Percentiles rank a stretch among this genome's conserved stretches.
Conservation (phyloP, 2,329 filamentous ascomycete genomes). For the Trichophyton rubrum region DNA sequence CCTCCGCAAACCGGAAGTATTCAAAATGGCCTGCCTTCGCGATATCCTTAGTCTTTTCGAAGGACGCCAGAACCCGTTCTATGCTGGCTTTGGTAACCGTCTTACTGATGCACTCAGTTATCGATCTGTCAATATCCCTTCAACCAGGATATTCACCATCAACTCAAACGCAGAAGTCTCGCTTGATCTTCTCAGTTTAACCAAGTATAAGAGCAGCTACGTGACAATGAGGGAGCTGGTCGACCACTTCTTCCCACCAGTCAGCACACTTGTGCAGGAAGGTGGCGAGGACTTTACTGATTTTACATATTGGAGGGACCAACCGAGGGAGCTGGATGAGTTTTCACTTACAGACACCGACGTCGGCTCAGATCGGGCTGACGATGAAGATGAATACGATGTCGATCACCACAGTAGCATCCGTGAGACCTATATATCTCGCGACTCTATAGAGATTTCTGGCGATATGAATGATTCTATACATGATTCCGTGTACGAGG, state of each 20-base stretch:
- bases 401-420: slow-evolving; percentile 34
- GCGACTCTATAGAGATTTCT: slow-evolving; percentile 37
- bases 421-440: slow-evolving; percentile 43
- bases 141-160: slow-evolving; percentile 93
- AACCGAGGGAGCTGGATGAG: slow-evolving; percentile 69
- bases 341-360: slow-evolving; percentile 73
- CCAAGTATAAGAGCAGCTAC: slow-evolving; percentile 93
- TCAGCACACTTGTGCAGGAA: slow-evolving; percentile 71
- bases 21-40: slow-evolving; percentile 96
- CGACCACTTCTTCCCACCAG: slow-evolving; percentile 94
- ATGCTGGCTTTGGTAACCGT: slow-evolving; percentile 92
- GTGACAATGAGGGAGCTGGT: slow-evolving; percentile 95
- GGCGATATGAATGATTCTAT: slow-evolving; percentile 33
- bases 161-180: slow-evolving; percentile 95
- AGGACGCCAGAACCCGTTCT: slow-evolving; percentile 68
- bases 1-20: slow-evolving; percentile 89
- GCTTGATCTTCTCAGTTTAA: slow-evolving; percentile 75
- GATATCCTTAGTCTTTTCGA: slow-evolving; percentile 87
- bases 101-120: slow-evolving; percentile 94
- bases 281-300: slow-evolving; percentile 94
- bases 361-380: slow-evolving; percentile 28
- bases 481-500: slow-evolving; percentile 16
- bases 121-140: slow-evolving; percentile 87
- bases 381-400: slow-evolving; percentile 36
- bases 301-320: slow-evolving; percentile 90